phyloP scores from a whole-genome alignment of 495 filamentous ascomycete species.

The Lepraria neglecta region DNA sequence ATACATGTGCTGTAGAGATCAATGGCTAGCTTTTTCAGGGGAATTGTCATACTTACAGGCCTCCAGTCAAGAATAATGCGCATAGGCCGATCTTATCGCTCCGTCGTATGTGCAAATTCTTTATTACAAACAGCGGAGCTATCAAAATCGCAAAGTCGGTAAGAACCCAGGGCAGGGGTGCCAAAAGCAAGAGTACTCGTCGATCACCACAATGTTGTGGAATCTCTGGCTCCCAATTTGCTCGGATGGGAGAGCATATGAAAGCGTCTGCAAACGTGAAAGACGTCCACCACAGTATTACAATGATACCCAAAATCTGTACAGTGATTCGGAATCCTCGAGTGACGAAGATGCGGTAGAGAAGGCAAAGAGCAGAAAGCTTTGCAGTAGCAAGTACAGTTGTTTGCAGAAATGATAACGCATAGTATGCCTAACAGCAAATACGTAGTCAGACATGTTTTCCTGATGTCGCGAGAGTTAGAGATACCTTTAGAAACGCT shows the following conservation, averaged over 20 bases:
- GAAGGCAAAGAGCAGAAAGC: not conserved
- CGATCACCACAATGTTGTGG: conserved; percentile 1
- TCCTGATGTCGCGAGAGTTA: no score
- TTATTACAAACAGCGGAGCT: conserved; percentile 2
- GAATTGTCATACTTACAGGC: conserved; percentile 10
- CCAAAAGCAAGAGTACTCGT: not conserved
- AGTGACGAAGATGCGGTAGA: conserved; percentile 20
- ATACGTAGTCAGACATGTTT: no score
- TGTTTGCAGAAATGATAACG: not conserved
- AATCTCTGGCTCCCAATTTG: conserved; percentile 8
- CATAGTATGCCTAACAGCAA: no score
- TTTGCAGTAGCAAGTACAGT: not conserved
- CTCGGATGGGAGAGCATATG: conserved; percentile 7
- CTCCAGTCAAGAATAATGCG: conserved; percentile 6
- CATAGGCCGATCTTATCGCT: conserved; percentile 7
- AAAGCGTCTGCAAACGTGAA: not conserved
- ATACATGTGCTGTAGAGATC: conserved; percentile 14
- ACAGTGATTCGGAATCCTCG: conserved; percentile 13
- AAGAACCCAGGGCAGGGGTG: conserved; percentile 3
- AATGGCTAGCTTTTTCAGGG: not conserved
- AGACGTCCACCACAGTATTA: conserved; percentile 14
- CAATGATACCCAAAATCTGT: conserved; percentile 10
- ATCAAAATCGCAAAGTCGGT: conserved; percentile 17
- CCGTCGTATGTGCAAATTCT: conserved; percentile 1
- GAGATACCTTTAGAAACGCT: no score